These are phyloP conservation scores for Helicostylum pulchrum DNA, from an alignment of 192 early-diverging fungal genomes.

Conservation along the genomic window DNA sequence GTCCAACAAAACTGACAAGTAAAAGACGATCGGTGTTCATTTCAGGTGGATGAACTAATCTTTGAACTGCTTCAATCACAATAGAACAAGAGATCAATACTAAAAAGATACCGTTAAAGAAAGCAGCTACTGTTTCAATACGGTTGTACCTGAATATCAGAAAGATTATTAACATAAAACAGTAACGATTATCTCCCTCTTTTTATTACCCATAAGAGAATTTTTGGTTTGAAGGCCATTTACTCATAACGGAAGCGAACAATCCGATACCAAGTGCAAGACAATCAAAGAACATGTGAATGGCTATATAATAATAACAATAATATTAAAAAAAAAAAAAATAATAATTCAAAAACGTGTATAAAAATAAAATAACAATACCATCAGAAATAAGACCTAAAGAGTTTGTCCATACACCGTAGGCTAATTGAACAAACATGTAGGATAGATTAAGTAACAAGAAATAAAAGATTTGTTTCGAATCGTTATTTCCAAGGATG, in stretches of 20 bases:
- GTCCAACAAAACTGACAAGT: conserved; percentile 83
- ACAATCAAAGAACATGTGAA: conserved; percentile 98
- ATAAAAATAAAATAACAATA: conserved; percentile 25
- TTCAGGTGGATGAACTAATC: conserved; percentile 80
- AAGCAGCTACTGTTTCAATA: conserved; percentile 90
- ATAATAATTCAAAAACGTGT: not conserved
- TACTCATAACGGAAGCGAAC: conserved; percentile 84
- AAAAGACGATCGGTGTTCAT: conserved; percentile 84
- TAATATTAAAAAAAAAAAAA: not conserved
- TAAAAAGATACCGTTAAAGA: conserved; percentile 89
- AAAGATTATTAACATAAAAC: conserved; percentile 4
- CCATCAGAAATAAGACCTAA: conserved; percentile 89
- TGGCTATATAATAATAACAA: conserved; percentile 49
- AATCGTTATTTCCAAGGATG: conserved; percentile 68
- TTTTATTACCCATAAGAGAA: conserved; percentile 69
- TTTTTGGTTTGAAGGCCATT: conserved; percentile 81
- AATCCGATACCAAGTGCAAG: conserved; percentile 85
- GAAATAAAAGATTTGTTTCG: conserved; percentile 93
- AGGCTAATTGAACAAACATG: conserved; percentile 85
- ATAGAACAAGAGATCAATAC: conserved; percentile 87
- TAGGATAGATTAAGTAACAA: conserved; percentile 89
- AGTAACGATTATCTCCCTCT: not conserved
- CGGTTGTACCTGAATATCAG: conserved; percentile 69
- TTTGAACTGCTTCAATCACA: conserved; percentile 86
- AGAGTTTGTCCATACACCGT: conserved; percentile 79